Conservation (phyloP, 768 basidiomycete species). For the Dentipellis fragilis region DNA sequence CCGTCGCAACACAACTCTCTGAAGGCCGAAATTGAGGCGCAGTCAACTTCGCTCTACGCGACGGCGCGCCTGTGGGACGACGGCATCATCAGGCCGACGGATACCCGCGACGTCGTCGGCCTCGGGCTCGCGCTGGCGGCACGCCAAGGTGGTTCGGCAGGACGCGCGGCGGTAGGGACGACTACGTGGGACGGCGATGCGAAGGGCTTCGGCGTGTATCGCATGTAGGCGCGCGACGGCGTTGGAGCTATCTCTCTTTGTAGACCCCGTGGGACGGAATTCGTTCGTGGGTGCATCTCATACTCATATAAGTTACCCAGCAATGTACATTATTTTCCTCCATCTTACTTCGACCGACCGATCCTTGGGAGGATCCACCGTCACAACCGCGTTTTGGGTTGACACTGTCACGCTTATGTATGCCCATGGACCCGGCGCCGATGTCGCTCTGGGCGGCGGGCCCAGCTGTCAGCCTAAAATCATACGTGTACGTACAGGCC, state of each 20-base stretch:
- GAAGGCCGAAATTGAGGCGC: conserved; percentile 76
- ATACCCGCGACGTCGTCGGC: conserved; percentile 83
- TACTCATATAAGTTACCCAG: no score
- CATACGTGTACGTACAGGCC: no score
- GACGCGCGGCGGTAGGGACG: conserved; percentile 3
- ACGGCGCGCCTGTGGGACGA: conserved; percentile 94
- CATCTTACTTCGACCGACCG: no score
- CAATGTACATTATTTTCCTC: no score
- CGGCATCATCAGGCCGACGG: conserved; percentile 80
- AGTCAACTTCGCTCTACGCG: conserved; percentile 81
- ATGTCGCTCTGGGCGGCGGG: no score
- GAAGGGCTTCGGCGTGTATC: conserved; percentile 64
- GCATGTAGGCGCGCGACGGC: not conserved
- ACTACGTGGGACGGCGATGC: conserved; percentile 66
- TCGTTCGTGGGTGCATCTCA: no score
- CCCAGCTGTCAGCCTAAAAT: no score
- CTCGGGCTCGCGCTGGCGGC: conserved; percentile 78
- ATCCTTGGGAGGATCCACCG: no score
- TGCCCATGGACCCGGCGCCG: no score
- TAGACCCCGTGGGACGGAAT: not conserved
- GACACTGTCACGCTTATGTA: no score
- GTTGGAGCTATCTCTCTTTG: not conserved
- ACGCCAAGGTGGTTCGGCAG: conserved; percentile 24
- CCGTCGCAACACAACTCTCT: conserved; percentile 67
- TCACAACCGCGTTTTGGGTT: no score